Base-by-base conservation (phyloP, 192 early-diverging fungal genomes). In the Pilaira anomala region DNA sequence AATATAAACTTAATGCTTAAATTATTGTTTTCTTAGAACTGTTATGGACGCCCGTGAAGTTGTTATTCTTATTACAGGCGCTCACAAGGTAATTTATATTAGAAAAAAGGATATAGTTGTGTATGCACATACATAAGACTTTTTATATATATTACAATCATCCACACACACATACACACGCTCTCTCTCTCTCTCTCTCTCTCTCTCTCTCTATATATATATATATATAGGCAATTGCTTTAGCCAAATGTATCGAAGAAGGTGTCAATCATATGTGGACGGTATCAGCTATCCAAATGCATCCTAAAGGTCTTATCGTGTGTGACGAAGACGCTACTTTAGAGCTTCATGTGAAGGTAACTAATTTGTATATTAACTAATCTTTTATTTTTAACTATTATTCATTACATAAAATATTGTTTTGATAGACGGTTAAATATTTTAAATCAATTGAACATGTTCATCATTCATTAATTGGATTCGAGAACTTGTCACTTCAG, bases 241-340 rank as follows among this genome's bases (percentile, higher is more conserved):
- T 93, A 45, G 88, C 89, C 56, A 91, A 93, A 78, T 91, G 89
- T 73, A 88, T 93, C 60, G 91, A 86, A 68, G 81, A 80, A 69
- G 79, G 88, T 26, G 85, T 93, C 49, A 91, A 91, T 77, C 89
- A 91, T 74, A 92, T 92, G 91, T 92, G 87, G 87, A 90, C 89
- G 24, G 88, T 93, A 42, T 90, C 86, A 21, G 91, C 89, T 48
- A 87, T 93, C 73, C 89, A 93, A 74, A 75, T 87, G 25, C 89
- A 93, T 60, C 86, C 89, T 33, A 85, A 85, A 66, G 86, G 87
- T 19, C 79, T 93, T 69, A 84, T 93, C 71, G 88, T 89, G 29
- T 93, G 91, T 66, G 88, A 93, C 66, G 91, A 93, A 68, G 91
- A 93, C 50, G 87, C 89, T 33, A 91, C 89, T 3, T 75, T 93